Evolutionary conservation across 305 asterid genomes (phyloP).

Genomic region (Fraxinus ornus): DNA sequence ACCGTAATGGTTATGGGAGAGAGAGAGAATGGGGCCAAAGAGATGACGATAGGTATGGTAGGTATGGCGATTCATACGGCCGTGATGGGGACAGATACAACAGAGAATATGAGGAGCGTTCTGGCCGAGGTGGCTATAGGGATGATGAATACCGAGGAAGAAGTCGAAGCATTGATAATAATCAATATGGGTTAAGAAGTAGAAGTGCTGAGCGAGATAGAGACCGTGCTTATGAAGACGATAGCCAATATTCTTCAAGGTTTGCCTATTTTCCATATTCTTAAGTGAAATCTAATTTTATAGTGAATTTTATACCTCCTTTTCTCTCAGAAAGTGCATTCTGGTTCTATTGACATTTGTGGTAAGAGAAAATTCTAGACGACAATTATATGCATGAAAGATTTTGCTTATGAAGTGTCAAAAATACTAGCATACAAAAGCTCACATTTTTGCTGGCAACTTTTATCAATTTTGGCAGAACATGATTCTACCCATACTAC

Average conservation of each 20-base stretch:
- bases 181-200: conserved; percentile 68
- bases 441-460: not conserved
- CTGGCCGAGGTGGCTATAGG: conserved; percentile 59
- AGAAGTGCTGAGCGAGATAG: conserved; percentile 75
- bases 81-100: conserved; percentile 72
- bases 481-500: not conserved
- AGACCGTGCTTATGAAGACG: conserved; percentile 63
- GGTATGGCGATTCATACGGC: conserved; percentile 53
- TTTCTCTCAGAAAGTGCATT: not conserved
- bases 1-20: conserved; percentile 58
- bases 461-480: not conserved
- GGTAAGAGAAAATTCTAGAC: not conserved
- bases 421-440: not conserved
- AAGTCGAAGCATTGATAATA: conserved; percentile 54
- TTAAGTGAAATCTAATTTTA: conserved; percentile 10
- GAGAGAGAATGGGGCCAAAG: conserved; percentile 55
- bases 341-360: not conserved
- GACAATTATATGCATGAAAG: not conserved
- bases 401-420: not conserved
- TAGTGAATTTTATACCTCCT: not conserved
- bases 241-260: conserved; percentile 87
- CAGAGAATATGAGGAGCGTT: conserved; percentile 70
- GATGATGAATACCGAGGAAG: conserved; percentile 68
- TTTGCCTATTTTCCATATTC: conserved; percentile 28
- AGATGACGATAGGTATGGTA: conserved; percentile 57